Evolutionary conservation across 805 yeast species (phyloP).

Genomic region (Saturnispora serradocipensis): DNA sequence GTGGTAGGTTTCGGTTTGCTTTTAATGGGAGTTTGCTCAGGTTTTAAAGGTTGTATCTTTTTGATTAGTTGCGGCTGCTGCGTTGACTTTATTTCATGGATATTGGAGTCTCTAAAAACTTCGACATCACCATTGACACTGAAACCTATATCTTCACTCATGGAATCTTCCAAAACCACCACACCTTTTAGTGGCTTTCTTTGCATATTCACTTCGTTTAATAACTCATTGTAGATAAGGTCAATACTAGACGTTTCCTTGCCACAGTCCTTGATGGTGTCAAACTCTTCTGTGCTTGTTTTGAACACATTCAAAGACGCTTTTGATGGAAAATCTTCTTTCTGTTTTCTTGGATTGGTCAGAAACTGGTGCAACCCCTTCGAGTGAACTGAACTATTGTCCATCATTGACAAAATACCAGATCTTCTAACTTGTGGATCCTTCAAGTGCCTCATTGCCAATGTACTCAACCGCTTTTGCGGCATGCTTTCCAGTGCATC

Average conservation of each 20-base stretch:
- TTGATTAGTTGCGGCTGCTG: conserved; percentile 19
- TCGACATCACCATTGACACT: conserved; percentile 40
- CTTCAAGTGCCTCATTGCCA: conserved; percentile 30
- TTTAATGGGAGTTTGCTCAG: not conserved
- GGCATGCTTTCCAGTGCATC: conserved; percentile 3
- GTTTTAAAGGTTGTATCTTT: conserved; percentile 49
- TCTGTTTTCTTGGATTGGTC: conserved; percentile 9
- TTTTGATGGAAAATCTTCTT: conserved; percentile 18
- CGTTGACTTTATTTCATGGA: conserved; percentile 44
- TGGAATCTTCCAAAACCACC: conserved; percentile 14
- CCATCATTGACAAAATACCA: conserved; percentile 29
- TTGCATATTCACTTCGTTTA: conserved; percentile 21
- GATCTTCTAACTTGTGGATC: conserved; percentile 36
- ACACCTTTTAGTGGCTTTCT: conserved; percentile 28
- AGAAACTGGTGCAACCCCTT: not conserved
- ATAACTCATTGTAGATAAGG: conserved; percentile 19
- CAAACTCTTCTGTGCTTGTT: not conserved
- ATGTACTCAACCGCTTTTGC: conserved; percentile 25
- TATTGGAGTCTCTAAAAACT: conserved; percentile 39
- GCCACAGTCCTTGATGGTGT: not conserved
- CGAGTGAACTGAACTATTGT: not conserved
- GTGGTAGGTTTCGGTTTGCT: not conserved
- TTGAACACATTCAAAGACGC: conserved; percentile 26
- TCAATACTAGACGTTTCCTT: conserved; percentile 15
- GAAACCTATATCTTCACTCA: conserved; percentile 31